Conservation (phyloP, 2,329 filamentous ascomycete species). For the Coleophoma crateriformis region DNA sequence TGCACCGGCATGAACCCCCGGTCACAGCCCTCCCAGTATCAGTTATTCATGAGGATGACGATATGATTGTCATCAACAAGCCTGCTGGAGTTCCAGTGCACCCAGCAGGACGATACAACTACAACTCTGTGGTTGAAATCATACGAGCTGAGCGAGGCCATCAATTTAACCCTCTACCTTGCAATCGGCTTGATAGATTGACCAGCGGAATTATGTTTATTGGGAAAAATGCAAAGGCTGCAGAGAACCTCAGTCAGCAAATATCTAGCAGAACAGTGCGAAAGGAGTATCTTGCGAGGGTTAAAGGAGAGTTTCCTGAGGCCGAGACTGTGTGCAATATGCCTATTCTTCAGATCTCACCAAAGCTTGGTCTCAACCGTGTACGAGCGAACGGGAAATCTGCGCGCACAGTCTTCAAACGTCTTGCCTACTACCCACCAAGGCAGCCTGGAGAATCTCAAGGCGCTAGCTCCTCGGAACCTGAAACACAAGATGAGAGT, state of each 20-base stretch:
- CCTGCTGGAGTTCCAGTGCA: constrained; percentile 93
- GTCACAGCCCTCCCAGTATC: constrained; percentile 75
- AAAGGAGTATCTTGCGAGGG: constrained; percentile 92
- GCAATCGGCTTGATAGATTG: constrained; percentile 88
- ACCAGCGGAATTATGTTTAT: constrained; percentile 99
- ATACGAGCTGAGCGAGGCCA: constrained; percentile 69
- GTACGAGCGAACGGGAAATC: constrained; percentile 91
- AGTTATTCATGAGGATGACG: constrained; percentile 85
- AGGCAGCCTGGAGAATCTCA: constrained; percentile 9
- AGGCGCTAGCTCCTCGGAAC: constrained; percentile 5
- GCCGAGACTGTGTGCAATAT: constrained; percentile 89
- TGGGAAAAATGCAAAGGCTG: constrained; percentile 76
- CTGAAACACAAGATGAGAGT: constrained; percentile 2
- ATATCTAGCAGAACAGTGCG: constrained; percentile 77
- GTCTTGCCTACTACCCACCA: constrained; percentile 84
- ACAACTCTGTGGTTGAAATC: constrained; percentile 91
- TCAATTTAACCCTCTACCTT: constrained; percentile 58
- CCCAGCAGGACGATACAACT: constrained; percentile 90
- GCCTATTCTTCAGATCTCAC: constrained; percentile 89
- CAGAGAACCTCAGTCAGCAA: constrained; percentile 70
- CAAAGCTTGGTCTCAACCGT: constrained; percentile 88
- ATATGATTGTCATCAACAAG: constrained; percentile 96
- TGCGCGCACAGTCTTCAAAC: constrained; percentile 85
- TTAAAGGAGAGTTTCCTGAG: constrained; percentile 86
- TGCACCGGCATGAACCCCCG: constrained; percentile 93